A percentile compares a stretch with the other conserved stretches of the same genome.
These are phyloP conservation scores for Peribolospora baueri DNA, from an alignment of 768 basidiomycete genomes.

Conservation along the genomic window DNA sequence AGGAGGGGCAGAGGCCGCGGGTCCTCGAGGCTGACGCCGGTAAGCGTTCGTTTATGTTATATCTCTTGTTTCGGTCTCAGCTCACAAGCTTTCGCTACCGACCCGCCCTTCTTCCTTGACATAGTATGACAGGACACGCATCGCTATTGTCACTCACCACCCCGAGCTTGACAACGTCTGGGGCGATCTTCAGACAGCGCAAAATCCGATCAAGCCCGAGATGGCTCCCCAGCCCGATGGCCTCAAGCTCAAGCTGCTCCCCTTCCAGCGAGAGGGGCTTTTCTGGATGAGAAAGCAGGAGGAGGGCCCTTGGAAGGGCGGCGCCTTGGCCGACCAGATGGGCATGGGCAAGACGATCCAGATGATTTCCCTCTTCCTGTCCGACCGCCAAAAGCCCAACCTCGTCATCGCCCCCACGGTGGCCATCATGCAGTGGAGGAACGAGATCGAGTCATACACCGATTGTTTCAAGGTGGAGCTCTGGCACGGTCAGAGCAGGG, in stretches of 20 bases:
- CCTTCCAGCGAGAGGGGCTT: constrained; percentile 86
- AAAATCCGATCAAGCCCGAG: constrained; percentile 37
- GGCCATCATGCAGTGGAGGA: constrained; percentile 60
- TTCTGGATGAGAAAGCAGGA: constrained; percentile 95
- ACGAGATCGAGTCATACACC: constrained; percentile 72
- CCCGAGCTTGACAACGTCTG: constrained; percentile 40
- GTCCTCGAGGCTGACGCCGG: too few species aligned
- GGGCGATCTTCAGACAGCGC: constrained; percentile 51
- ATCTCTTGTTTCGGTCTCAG: too few species aligned
- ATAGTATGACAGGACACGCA: constrained; percentile 35
- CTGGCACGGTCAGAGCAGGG: constrained; percentile 65
- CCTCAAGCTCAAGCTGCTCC: constrained; percentile 64
- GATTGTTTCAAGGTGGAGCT: constrained; percentile 35
- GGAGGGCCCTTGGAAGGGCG: constrained; percentile 59
- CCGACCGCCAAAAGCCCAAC: constrained; percentile 50
- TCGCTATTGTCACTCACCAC: constrained; percentile 28
- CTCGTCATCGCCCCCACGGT: constrained; percentile 54
- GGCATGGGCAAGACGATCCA: constrained; percentile 95
- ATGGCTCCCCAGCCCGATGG: constrained; percentile 54
- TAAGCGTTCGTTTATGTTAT: too few species aligned
- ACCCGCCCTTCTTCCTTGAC: constrained; percentile 1
- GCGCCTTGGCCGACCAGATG: constrained; percentile 16
- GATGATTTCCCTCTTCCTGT: constrained; percentile 67
- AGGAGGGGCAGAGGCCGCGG: too few species aligned
- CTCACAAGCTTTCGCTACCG: not conserved